Percentiles rank a stretch among this genome's conserved stretches.
These are phyloP conservation scores for Starmera pachycereana DNA, from an alignment of 805 yeast species.

Conservation along the genomic window DNA sequence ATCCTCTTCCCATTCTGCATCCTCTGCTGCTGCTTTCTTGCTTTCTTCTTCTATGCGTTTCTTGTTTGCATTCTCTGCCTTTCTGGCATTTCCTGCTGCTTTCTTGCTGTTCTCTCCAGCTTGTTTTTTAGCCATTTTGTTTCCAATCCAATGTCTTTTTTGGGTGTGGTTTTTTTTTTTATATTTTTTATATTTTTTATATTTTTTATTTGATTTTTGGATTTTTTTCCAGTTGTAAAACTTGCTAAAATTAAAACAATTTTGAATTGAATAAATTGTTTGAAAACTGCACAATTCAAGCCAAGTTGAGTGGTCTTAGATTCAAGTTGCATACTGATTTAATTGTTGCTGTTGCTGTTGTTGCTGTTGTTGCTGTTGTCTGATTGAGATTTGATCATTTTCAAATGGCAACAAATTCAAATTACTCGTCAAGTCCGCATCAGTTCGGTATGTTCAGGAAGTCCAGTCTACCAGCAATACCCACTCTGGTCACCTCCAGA, in stretches of 20 bases:
- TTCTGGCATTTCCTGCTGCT: constrained; percentile 54
- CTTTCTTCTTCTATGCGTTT: constrained; percentile 43
- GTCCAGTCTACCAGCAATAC: constrained; percentile 5
- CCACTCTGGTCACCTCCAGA: constrained; percentile 7
- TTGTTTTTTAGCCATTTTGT: constrained; percentile 36
- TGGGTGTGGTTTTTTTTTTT: too few relatives aligned
- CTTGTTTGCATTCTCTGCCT: constrained; percentile 53
- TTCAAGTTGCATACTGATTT: too few relatives aligned
- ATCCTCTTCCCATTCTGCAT: constrained; percentile 61
- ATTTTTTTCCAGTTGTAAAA: too few relatives aligned
- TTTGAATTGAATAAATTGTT: too few relatives aligned
- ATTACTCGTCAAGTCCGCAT: neutral
- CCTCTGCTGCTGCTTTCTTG: constrained; percentile 42
- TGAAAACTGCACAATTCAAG: too few relatives aligned
- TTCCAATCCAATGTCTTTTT: neutral
- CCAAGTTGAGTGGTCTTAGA: too few relatives aligned
- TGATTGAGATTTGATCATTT: too few relatives aligned
- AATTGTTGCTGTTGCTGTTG: too few relatives aligned
- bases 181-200: too few relatives aligned
- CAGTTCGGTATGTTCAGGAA: neutral
- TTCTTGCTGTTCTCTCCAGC: constrained; percentile 41
- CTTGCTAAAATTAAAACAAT: too few relatives aligned
- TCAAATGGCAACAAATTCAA: neutral
- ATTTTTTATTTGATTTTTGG: too few relatives aligned
- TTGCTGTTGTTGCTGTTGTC: too few relatives aligned